A percentile compares a stretch with the other conserved stretches of the same genome.
phyloP scores from a whole-genome alignment of 2,329 filamentous ascomycete species.

The Fusarium tjaetaba region DNA sequence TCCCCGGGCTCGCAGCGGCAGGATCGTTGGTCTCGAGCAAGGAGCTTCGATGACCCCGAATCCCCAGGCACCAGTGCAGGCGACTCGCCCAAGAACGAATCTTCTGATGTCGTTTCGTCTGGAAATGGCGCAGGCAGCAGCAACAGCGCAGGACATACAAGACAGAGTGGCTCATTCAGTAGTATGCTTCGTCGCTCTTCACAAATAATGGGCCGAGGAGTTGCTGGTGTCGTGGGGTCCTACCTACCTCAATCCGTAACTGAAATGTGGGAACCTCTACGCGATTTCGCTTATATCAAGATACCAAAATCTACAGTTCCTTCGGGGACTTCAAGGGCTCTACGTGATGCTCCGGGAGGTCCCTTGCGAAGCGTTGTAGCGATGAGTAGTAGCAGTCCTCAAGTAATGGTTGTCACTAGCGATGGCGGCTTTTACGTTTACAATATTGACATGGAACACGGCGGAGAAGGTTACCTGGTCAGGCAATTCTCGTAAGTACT shows the following conservation, averaged over 20 bases:
- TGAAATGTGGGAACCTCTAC: conserved; percentile 95
- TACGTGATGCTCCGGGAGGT: conserved; percentile 50
- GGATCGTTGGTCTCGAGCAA: conserved; percentile 64
- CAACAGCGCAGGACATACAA: conserved; percentile 50
- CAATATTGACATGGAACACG: conserved; percentile 92
- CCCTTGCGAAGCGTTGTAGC: conserved; percentile 92
- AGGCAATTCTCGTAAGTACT: conserved; percentile 89
- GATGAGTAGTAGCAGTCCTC: conserved; percentile 92
- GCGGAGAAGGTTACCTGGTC: conserved; percentile 89
- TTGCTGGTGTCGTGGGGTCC: conserved; percentile 88
- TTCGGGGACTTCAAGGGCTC: conserved; percentile 25
- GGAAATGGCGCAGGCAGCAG: conserved; percentile 42
- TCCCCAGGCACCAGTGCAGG: conserved; percentile 57
- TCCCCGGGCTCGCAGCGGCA: conserved; percentile 54
- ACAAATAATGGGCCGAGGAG: conserved; percentile 88
- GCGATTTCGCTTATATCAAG: conserved; percentile 97
- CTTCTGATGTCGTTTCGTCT: conserved; percentile 50
- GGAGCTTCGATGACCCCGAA: conserved; percentile 60
- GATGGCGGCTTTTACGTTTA: conserved; percentile 96
- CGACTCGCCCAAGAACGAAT: conserved; percentile 64
- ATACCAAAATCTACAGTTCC: conserved; percentile 70
- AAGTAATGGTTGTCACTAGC: conserved; percentile 97
- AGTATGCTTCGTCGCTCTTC: conserved; percentile 94
- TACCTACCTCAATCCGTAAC: conserved; percentile 94
- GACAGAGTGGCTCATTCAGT: conserved; percentile 81